Evolutionary conservation across 768 basidiomycete genomes (phyloP), one percentile per base, ranked within the genome.

Genomic region (Amanita phalloides): DNA sequence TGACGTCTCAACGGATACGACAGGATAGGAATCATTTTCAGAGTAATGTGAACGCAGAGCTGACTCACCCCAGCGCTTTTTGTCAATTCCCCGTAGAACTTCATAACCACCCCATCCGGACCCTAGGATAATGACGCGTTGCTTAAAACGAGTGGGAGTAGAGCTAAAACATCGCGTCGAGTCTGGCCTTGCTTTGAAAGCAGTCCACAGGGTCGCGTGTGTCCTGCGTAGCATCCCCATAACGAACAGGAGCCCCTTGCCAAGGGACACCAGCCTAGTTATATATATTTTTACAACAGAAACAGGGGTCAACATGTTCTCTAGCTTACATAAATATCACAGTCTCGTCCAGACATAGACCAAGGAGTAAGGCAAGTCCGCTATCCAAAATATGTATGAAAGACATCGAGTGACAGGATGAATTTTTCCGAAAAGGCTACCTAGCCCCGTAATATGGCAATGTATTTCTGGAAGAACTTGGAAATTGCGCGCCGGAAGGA

Each of bases 41-140:
- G 30, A 30, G 9, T 30, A 9, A 30, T 30, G 13, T 33, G 9
- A 3, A 33, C 5, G 6, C 33, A 13, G 33, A 32, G 32, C 32
- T 32, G 10, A 33, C 33, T 54, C 38, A 85, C 85, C 74, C 79
- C 83, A 87, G 48, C 76, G 75, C 55, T 80, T 81, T 65, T 83
- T 86, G 64, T 88, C 82, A 1, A 88, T 67, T 2, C 75, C 73
- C 35, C 79, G 69, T 21, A 87, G 69, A 11, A 88, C 67, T 54
- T 81, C 81, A 57, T 87, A 87, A 0, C 86, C 86, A 52, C 83
- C 85, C 86, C 85, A 88, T 21, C 86, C 86, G 8, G 84, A 86
- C 7, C 85, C 86, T 6, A 87, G 68, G 54, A 88, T 81, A 17
- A 86, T 77, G 33, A 87, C 74, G 21, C 73, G 70, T 52, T 74